Percentiles rank a stretch among this genome's conserved stretches.
Conservation (phyloP, 768 basidiomycete genomes). For the Strobilomyces confusus region DNA sequence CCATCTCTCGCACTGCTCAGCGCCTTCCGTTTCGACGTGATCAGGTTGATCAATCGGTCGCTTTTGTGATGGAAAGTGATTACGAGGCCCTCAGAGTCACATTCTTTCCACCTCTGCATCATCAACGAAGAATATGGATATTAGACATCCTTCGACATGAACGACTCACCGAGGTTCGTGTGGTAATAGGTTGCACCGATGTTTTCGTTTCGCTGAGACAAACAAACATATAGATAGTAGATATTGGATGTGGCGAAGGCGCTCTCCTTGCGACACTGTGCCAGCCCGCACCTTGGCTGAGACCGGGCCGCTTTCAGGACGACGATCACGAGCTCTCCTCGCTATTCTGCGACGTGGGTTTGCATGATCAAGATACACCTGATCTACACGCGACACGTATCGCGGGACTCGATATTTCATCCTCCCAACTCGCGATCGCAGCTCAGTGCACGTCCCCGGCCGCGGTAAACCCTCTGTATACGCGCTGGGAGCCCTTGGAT, state of each 20-base stretch:
- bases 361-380: constrained; percentile 39
- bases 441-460: constrained; percentile 44
- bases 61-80: constrained; percentile 17
- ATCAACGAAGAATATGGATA: constrained; percentile 71
- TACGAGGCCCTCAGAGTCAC: constrained; percentile 41
- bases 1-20: not conserved
- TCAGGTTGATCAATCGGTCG: constrained; percentile 3
- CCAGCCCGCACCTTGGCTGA: constrained; percentile 71
- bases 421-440: constrained; percentile 52
- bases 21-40: not conserved
- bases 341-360: constrained; percentile 20
- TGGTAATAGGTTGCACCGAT: not conserved
- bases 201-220: not conserved
- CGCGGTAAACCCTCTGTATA: constrained; percentile 27
- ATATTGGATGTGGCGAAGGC: constrained; percentile 85
- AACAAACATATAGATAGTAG: constrained; percentile 52
- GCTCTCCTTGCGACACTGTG: constrained; percentile 64
- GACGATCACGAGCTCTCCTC: constrained; percentile 18
- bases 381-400: constrained; percentile 57
- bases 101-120: constrained; percentile 64
- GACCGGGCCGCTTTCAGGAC: constrained; percentile 25
- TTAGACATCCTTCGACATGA: constrained; percentile 59
- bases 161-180: constrained; percentile 47
- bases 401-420: constrained; percentile 67
- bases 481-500: constrained; percentile 66